Evolutionary conservation across 192 early-diverging fungal species (phyloP), one percentile per base, ranked within the genome.

Genomic region (Backusella circina): DNA sequence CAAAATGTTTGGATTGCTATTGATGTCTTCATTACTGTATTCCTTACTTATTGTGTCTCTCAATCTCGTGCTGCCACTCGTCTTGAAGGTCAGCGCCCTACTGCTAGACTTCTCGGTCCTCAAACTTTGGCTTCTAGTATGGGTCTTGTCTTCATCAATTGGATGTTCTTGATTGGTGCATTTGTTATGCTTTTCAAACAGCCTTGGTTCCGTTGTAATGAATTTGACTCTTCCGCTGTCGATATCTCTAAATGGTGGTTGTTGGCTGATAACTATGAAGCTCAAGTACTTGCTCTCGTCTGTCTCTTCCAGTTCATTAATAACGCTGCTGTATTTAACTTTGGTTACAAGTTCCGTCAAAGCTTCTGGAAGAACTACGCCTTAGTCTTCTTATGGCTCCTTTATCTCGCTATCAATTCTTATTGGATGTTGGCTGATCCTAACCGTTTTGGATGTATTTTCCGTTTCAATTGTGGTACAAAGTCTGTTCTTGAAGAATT

Each of bases 231-330:
- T 2, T 68, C 77, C 6, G 75, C 84, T 47, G 85, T 82, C 51
- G 90, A 94, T 70, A 75, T 91, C 16, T 71, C 87, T 28, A 87
- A 88, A 31, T 94, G 93, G 93, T 94, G 91, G 91, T 79, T 92
- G 68, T 79, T 94, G 15, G 90, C 84, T 3, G 93, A 94, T 76
- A 94, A 92, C 76, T 94, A 85, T 79, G 91, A 94, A 85, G 86
- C 87, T 23, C 81, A 75, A 47, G 76, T 86, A 5, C 74, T 89
- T 21, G 81, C 87, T n/a, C 66, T 91, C 23, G 71, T 94, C 16
- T 82, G 79, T 39, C 77, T 88, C 64, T 91, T 87, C 86, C 90
- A 93, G 74, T 93, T 93, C 78, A 80, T 92, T 68, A 88, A 90
- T 78, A 85, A 88, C 37, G 90, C 87, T 28, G 84, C 88, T 28